A percentile compares a stretch with the other conserved stretches of the same genome.
Conservation (phyloP, 495 filamentous ascomycete genomes). For the Penicillium simplicissimum region DNA sequence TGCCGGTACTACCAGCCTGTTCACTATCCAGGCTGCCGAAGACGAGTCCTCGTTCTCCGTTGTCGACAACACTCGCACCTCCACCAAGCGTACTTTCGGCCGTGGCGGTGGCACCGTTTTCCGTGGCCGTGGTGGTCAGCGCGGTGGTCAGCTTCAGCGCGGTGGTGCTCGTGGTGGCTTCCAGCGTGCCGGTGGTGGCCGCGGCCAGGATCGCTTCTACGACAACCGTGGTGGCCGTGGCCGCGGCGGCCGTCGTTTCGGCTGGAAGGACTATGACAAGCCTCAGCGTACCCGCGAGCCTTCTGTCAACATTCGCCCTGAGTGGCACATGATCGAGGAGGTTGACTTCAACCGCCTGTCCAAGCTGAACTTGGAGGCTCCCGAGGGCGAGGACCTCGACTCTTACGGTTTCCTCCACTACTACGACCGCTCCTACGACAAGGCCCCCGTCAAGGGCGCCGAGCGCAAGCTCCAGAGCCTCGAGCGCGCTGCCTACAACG, state of each 20-base stretch:
- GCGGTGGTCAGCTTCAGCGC: conserved; percentile 52
- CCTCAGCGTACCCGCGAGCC: conserved; percentile 93
- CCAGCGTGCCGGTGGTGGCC: conserved; percentile 69
- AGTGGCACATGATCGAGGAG: conserved; percentile 95
- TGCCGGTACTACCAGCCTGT: conserved; percentile 80
- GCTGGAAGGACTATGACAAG: conserved; percentile 99
- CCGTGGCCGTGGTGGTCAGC: conserved; percentile 67
- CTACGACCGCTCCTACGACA: conserved; percentile 95
- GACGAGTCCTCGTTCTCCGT: conserved; percentile 98
- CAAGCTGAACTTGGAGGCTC: conserved; percentile 93
- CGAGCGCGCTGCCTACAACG: conserved; percentile 95
- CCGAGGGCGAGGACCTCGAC: conserved; percentile 92
- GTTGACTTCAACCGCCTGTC: conserved; percentile 94
- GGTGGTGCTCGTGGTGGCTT: conserved; percentile 58
- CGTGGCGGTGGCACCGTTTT: conserved; percentile 84
- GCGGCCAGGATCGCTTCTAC: conserved; percentile 63
- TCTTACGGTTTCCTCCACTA: conserved; percentile 95
- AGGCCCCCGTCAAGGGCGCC: conserved; percentile 80
- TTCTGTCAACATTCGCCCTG: conserved; percentile 88
- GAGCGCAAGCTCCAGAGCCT: conserved; percentile 84
- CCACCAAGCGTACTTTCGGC: conserved; percentile 81
- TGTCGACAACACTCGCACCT: conserved; percentile 87
- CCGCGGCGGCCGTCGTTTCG: conserved; percentile 77
- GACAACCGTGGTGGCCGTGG: conserved; percentile 58
- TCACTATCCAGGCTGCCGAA: conserved; percentile 86